Evolutionary conservation across 345 rosid species (phyloP), one percentile per base, ranked within the genome.

Genomic region (Streptanthus diversifolius): DNA sequence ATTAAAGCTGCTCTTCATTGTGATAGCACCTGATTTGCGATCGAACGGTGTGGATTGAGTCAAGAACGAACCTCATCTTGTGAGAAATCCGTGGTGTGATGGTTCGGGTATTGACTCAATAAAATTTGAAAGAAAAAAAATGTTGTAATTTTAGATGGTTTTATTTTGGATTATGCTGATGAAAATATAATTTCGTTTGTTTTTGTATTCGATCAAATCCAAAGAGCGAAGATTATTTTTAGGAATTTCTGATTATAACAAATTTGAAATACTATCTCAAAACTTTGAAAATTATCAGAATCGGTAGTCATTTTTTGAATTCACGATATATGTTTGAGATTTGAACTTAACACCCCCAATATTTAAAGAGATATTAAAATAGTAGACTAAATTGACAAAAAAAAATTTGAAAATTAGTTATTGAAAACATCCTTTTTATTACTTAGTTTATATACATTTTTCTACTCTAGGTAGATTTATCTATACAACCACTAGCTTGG

Each of bases 1-100:
- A 95, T 95, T 75, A 90, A 87, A 76, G 90, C 89, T 6, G 96
- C 97, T 19, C 87, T 88, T 29, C 95, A 85, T 30, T 92, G 96
- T 52, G 90, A 88, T 75, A 83, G 41, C 44, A 44, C 0, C 14
- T 74, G 68, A 74, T 83, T 13, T 85, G 81, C 75, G 75, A 45
- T 19, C 19, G 63, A 36, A 22, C 45, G 58, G 37, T 30, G 18
- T 54, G 73, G 68, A 49, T 77, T 72, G 77, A 77, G 80, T 77
- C 80, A 77, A 77, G 77, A 77, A 51, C 80, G 80, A 77, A 77
- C 80, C 80, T 72, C 79, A 77, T 55, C 65, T 63, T 66, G 12
- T 43, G 43, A 35, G 33, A 37, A 37, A 1, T 14, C 33, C 14
- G 1, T 58, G 15, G 24, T n/a, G 54, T 65, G 63, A 66, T 51